phyloP scores from a whole-genome alignment of 371 early-diverging fungal species.

The Mortierella sp. region DNA sequence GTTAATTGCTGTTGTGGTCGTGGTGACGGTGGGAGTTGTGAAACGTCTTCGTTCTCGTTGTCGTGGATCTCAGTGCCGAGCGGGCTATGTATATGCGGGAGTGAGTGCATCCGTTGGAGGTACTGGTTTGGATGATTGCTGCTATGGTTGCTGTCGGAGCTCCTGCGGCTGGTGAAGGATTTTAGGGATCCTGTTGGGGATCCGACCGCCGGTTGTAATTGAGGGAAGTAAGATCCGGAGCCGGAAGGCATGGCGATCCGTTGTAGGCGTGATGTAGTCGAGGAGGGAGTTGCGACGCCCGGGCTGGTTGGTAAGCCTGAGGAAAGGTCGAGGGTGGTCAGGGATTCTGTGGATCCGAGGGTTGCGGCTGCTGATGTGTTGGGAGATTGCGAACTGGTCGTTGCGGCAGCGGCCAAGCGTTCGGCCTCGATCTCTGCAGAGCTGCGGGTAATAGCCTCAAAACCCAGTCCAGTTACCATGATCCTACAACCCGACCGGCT shows the following conservation, averaged over 20 bases:
- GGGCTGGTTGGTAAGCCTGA: neutral
- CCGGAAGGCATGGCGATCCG: neutral
- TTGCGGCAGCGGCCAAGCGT: neutral
- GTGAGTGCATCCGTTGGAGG: neutral
- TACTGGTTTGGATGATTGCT: neutral
- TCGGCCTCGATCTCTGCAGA: conserved; percentile 17
- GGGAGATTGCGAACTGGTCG: neutral
- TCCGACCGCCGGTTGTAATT: too few species aligned
- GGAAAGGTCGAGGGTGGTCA: neutral
- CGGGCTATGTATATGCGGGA: neutral
- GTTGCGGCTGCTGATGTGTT: neutral
- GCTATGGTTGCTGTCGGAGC: neutral
- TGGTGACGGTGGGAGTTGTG: neutral
- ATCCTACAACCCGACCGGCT: neutral
- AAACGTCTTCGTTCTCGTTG: neutral
- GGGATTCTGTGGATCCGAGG: neutral
- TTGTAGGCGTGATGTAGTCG: neutral
- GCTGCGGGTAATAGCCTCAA: neutral
- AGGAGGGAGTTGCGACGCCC: neutral
- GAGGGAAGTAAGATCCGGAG: neutral
- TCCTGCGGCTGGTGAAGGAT: conserved; percentile 8
- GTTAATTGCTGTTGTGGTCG: neutral
- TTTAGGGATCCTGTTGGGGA: conserved; percentile 4
- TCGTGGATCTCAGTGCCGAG: neutral
- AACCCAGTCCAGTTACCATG: conserved; percentile 14